Evolutionary conservation across 1,284 basidiomycete species (phyloP).

Genomic region (Mrakiaceae sp.): DNA sequence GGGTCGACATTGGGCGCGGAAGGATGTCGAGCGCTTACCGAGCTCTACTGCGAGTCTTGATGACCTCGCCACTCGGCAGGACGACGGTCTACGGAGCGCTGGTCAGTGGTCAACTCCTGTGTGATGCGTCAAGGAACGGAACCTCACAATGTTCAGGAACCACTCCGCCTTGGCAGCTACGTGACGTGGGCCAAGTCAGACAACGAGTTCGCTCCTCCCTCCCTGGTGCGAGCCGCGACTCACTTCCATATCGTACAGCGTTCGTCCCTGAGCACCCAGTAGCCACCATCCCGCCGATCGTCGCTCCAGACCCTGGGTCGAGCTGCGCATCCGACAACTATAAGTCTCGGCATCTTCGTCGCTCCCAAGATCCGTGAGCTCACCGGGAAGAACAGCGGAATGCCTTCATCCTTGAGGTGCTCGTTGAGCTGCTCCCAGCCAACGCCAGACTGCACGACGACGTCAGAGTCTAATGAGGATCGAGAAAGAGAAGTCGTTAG

Average conservation of each 20-base stretch:
- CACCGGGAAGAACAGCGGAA: conserved; percentile 81
- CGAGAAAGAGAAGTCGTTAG: neutral
- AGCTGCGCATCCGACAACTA: conserved; percentile 39
- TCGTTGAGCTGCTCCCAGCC: conserved; percentile 81
- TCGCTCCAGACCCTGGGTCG: conserved; percentile 58
- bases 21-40: conserved; percentile 28
- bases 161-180: conserved; percentile 60
- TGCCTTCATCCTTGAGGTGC: conserved; percentile 53
- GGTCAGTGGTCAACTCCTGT: neutral
- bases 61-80: conserved; percentile 78
- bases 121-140: neutral
- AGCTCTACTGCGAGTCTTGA: conserved; percentile 78
- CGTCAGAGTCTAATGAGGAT: conserved; percentile 59
- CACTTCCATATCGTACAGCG: conserved; percentile 70
- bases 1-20: too few species aligned
- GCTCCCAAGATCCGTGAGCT: conserved; percentile 23
- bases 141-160: conserved; percentile 60
- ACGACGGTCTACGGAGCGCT: conserved; percentile 43
- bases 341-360: neutral
- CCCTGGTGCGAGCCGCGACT: too few species aligned
- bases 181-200: too few species aligned
- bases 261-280: conserved; percentile 48
- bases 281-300: conserved; percentile 77
- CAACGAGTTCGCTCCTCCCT: too few species aligned
- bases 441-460: conserved; percentile 70